phyloP scores from a whole-genome alignment of 192 early-diverging fungal genomes.

The Martensiomyces pterosporus region DNA sequence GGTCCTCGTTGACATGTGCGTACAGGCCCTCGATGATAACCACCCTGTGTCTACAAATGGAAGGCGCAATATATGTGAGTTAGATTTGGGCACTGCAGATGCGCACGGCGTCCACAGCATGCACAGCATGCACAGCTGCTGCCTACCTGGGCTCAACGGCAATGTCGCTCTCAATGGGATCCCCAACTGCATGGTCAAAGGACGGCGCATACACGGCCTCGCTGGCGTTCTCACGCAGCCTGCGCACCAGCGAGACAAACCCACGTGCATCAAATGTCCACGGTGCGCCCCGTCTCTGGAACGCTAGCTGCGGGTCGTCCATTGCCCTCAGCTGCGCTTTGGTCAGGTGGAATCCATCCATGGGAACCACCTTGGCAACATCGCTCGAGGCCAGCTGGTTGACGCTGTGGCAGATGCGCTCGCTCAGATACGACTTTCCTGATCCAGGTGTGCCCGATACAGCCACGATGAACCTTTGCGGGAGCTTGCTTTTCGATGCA shows the following conservation, averaged over 20 bases:
- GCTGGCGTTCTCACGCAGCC: slow-evolving; percentile 3
- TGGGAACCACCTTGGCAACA: slow-evolving; percentile 41
- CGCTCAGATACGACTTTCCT: slow-evolving; percentile 34
- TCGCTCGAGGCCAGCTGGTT: slow-evolving; percentile 1
- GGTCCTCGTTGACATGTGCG: slow-evolving; percentile 26
- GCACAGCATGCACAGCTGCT: too few relatives aligned
- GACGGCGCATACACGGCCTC: slow-evolving; percentile 26
- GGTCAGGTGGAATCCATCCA: slow-evolving; percentile 60
- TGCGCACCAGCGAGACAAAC: slow-evolving; percentile 21
- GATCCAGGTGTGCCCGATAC: slow-evolving; percentile 27
- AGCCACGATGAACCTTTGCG: slow-evolving; percentile 33
- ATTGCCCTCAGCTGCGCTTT: slow-evolving; percentile 13
- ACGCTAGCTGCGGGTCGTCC: slow-evolving; percentile 36
- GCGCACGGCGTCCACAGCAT: too few relatives aligned
- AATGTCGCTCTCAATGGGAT: slow-evolving; percentile 49
- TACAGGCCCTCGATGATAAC: slow-evolving; percentile 56
- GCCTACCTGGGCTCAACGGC: slow-evolving; percentile 12
- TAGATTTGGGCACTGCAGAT: too few relatives aligned
- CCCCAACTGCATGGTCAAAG: slow-evolving; percentile 52
- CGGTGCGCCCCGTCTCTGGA: slow-evolving; percentile 51
- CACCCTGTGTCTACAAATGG: slow-evolving; percentile 28
- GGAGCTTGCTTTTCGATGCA: too few relatives aligned
- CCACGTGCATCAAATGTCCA: slow-evolving; percentile 52
- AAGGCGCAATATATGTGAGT: background rate
- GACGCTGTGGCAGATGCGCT: slow-evolving; percentile 4